A percentile compares a stretch with the other conserved stretches of the same genome.
These are phyloP conservation scores for Sporobolomyces roseus DNA, from an alignment of 768 basidiomycete genomes.

Conservation along the genomic window DNA sequence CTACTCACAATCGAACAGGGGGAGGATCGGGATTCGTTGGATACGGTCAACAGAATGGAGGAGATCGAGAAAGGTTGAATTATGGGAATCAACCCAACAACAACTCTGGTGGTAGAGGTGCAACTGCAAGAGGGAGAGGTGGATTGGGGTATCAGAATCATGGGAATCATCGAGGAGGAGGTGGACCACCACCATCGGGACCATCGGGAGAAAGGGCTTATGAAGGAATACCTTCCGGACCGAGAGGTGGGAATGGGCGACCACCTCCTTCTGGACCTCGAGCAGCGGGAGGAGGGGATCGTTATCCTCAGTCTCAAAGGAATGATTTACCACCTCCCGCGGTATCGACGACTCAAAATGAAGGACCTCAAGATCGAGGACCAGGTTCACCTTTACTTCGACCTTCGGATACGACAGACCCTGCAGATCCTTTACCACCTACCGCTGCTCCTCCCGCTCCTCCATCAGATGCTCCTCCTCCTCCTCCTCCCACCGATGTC, in stretches of 20 bases:
- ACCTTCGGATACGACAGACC: neutral
- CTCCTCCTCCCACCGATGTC: constrained; percentile 49
- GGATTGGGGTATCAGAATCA: constrained; percentile 43
- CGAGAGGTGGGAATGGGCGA: constrained; percentile 13
- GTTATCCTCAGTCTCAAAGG: neutral
- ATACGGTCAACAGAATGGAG: neutral
- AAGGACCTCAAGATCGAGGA: neutral
- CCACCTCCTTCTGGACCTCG: neutral
- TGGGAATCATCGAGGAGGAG: constrained; percentile 66
- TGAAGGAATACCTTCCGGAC: constrained; percentile 52
- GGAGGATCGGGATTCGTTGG: neutral
- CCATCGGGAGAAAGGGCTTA: constrained; percentile 48
- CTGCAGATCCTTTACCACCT: neutral
- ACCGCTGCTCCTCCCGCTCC: neutral
- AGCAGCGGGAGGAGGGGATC: too few relatives aligned
- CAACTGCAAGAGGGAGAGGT: neutral
- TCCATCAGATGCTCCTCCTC: constrained; percentile 45
- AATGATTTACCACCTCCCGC: too few relatives aligned
- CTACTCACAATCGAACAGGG: neutral
- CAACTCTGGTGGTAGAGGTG: too few relatives aligned
- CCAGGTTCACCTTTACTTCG: neutral
- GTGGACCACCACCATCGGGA: constrained; percentile 41
- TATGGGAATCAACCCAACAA: too few relatives aligned
- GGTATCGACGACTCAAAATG: neutral
- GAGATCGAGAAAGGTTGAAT: too few relatives aligned